Conservation (phyloP, 2,329 filamentous ascomycete species). For the Aspergillus tamarii region DNA sequence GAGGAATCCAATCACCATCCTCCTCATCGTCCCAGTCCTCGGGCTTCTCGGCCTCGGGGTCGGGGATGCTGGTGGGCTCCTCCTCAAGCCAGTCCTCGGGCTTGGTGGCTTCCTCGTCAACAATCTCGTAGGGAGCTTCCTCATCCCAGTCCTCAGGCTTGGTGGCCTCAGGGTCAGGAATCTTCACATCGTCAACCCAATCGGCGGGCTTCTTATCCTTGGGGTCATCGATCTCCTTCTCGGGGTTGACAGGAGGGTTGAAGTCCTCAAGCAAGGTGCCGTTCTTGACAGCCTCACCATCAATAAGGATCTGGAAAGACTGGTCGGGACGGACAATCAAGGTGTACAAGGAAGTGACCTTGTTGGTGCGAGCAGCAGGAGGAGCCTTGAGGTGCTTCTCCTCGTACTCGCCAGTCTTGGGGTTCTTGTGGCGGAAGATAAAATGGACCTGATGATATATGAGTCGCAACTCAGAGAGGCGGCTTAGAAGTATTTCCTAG, state of each 20-base stretch:
- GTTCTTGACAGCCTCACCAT: slow-evolving; percentile 84
- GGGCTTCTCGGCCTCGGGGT: slow-evolving; percentile 95
- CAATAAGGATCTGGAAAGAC: slow-evolving; percentile 88
- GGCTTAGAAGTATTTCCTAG: slow-evolving; percentile 38
- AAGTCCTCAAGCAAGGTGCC: slow-evolving; percentile 95
- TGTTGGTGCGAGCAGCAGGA: slow-evolving; percentile 83
- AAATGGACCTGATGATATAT: slow-evolving; percentile 67
- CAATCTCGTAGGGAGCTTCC: slow-evolving; percentile 94
- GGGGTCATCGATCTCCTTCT: slow-evolving; percentile 90
- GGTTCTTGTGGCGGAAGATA: slow-evolving; percentile 99
- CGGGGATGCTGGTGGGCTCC: slow-evolving; percentile 79
- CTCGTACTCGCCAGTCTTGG: slow-evolving; percentile 98
- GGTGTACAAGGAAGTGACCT: slow-evolving; percentile 94
- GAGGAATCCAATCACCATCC: slow-evolving; percentile 95
- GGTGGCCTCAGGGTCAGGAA: slow-evolving; percentile 85
- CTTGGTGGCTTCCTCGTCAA: slow-evolving; percentile 87
- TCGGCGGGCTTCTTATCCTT: slow-evolving; percentile 92
- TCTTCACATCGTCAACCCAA: slow-evolving; percentile 94
- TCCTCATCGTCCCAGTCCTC: slow-evolving; percentile 99
- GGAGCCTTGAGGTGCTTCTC: slow-evolving; percentile 95
- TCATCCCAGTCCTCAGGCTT: slow-evolving; percentile 99
- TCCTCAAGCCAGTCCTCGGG: slow-evolving; percentile 96
- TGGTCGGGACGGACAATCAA: slow-evolving; percentile 96
- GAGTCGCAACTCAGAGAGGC: slow-evolving; percentile 5
- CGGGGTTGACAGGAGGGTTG: slow-evolving; percentile 86